Evolutionary conservation across 768 basidiomycete genomes (phyloP).

Genomic region (Lanmaoa rubissima): DNA sequence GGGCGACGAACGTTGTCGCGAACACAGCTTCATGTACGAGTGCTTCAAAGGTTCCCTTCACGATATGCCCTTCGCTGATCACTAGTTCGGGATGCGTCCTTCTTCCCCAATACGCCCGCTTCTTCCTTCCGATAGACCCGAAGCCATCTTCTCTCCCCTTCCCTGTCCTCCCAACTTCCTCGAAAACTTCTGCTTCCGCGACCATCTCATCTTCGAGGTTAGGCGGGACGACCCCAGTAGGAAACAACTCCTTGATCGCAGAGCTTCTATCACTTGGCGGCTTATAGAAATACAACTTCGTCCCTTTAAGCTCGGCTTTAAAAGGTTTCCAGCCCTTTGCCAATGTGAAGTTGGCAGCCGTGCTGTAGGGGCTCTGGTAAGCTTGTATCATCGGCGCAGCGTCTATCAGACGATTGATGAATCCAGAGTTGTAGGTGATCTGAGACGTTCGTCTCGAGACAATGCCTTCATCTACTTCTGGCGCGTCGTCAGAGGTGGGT

Average conservation of each 20-base stretch:
- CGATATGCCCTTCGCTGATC: slow-evolving; percentile 40
- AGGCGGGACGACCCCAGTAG: slow-evolving; percentile 56
- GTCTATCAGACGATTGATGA: slow-evolving; percentile 66
- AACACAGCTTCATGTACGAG: slow-evolving; percentile 81
- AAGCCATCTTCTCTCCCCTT: slow-evolving; percentile 35
- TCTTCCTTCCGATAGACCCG: slow-evolving; percentile 43
- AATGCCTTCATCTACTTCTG: slow-evolving; percentile 30
- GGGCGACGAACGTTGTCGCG: slow-evolving; percentile 57
- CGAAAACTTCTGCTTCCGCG: slow-evolving; percentile 27
- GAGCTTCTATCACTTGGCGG: slow-evolving; percentile 65
- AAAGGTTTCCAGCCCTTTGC: slow-evolving; percentile 84
- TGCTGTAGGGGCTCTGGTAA: slow-evolving; percentile 27
- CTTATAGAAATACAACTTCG: slow-evolving; percentile 86
- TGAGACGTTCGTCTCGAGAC: slow-evolving; percentile 69
- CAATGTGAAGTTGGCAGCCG: slow-evolving; percentile 38
- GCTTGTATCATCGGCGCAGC: slow-evolving; percentile 43
- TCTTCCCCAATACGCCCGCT: slow-evolving; percentile 76
- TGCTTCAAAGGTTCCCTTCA: slow-evolving; percentile 74
- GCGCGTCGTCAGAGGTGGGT: slow-evolving; percentile 46
- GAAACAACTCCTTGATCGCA: slow-evolving; percentile 74
- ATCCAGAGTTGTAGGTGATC: slow-evolving; percentile 71
- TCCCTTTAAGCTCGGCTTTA: slow-evolving; percentile 80
- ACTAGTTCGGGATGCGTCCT: slow-evolving; percentile 70
- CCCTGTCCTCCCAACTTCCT: slow-evolving; percentile 27
- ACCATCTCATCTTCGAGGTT: slow-evolving; percentile 47